phyloP scores from a whole-genome alignment of 257 asterid genomes.

The Euphrasia confusa region DNA sequence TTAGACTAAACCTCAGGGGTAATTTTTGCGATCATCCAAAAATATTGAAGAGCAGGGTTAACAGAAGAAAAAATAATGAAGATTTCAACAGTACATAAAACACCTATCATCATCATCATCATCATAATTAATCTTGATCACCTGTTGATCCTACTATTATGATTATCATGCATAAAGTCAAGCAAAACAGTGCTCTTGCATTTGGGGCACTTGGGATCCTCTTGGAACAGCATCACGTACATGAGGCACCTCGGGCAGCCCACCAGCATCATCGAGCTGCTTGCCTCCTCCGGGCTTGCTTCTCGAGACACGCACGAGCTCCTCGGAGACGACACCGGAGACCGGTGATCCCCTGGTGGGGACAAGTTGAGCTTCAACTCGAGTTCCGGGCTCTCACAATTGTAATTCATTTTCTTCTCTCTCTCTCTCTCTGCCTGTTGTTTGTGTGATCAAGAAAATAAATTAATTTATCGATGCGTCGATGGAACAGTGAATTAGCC shows the following conservation, averaged over 20 bases:
- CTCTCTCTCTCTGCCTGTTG: neutral
- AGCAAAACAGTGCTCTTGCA: slow-evolving; percentile 58
- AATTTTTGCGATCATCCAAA: neutral
- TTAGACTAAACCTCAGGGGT: neutral
- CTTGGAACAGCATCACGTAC: slow-evolving; percentile 39
- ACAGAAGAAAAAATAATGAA: neutral
- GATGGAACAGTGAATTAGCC: slow-evolving; percentile 2
- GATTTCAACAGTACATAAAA: slow-evolving; percentile 1
- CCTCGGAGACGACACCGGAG: slow-evolving; percentile 31
- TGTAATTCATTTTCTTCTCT: slow-evolving; percentile 25
- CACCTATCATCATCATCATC: neutral
- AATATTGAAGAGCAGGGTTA: neutral
- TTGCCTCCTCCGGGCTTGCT: slow-evolving; percentile 26
- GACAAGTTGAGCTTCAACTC: slow-evolving; percentile 42
- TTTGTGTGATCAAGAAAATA: neutral
- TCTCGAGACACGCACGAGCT: slow-evolving; percentile 40
- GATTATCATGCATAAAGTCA: slow-evolving; percentile 38
- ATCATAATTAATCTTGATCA: neutral
- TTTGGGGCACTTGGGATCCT: slow-evolving; percentile 47
- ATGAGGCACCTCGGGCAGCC: slow-evolving; percentile 46
- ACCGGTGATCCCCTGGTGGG: slow-evolving; percentile 29
- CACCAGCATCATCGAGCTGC: slow-evolving; percentile 38
- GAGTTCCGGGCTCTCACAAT: slow-evolving; percentile 28
- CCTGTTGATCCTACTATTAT: slow-evolving; percentile 23
- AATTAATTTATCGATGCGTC: neutral